Conservation (phyloP, 495 filamentous ascomycete species). For the Aspergillus sclerotiicarbonarius region DNA sequence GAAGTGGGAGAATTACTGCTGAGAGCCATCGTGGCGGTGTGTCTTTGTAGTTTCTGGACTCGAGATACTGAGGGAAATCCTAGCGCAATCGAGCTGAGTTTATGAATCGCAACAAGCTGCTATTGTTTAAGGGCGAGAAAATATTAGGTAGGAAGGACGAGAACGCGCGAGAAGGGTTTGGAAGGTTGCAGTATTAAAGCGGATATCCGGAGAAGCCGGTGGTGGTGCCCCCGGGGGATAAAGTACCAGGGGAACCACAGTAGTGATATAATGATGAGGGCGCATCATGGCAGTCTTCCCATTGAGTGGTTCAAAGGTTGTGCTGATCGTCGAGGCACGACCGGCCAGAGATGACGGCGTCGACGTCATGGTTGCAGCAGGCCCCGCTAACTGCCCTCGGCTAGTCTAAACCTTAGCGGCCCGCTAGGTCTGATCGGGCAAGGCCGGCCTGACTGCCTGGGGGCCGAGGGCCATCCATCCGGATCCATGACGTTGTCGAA, state of each 20-base stretch:
- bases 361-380: conserved; percentile 35
- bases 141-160: neutral
- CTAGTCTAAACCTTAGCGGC: conserved; percentile 18
- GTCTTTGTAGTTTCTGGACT: conserved; percentile 1
- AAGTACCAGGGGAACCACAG: neutral
- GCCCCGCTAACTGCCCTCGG: conserved; percentile 24
- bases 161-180: conserved; percentile 8
- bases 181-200: conserved; percentile 19
- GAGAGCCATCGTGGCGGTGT: conserved; percentile 26
- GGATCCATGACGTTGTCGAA: conserved; percentile 33
- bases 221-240: neutral
- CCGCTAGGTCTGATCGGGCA: conserved; percentile 24
- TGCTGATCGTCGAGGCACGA: neutral
- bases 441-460: conserved; percentile 10
- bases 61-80: neutral
- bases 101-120: too few species aligned
- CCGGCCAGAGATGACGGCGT: conserved; percentile 19
- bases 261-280: conserved; percentile 31
- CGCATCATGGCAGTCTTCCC: conserved; percentile 17
- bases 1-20: conserved; percentile 31
- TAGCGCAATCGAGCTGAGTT: neutral
- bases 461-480: conserved; percentile 7
- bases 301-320: neutral
- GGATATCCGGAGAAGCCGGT: conserved; percentile 24
- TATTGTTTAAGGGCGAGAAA: too few species aligned